phyloP scores from a whole-genome alignment of 1,284 basidiomycete genomes.

The Irpex sp. region DNA sequence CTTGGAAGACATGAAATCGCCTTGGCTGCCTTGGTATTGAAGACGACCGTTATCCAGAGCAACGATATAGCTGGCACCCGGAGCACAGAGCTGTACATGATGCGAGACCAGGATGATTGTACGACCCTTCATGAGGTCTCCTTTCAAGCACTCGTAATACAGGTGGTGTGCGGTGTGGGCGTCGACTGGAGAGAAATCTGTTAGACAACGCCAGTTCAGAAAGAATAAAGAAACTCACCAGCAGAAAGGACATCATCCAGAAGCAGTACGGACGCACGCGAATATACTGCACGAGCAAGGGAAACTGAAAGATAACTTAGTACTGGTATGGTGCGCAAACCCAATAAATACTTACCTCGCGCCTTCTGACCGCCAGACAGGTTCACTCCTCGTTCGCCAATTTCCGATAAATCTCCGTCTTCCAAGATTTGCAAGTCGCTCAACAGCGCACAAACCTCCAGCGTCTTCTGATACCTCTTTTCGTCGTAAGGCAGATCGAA shows the following conservation, averaged over 20 bases:
- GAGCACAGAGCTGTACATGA: constrained; percentile 77
- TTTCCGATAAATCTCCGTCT: constrained; percentile 91
- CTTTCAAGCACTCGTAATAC: constrained; percentile 79
- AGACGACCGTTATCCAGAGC: constrained; percentile 87
- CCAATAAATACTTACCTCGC: constrained; percentile 48
- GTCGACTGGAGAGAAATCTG: constrained; percentile 48
- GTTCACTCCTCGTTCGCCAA: constrained; percentile 85
- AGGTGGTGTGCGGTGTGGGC: constrained; percentile 88
- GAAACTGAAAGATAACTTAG: constrained; percentile 50
- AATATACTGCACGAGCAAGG: constrained; percentile 92
- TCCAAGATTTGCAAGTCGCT: constrained; percentile 89
- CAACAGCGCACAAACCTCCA: constrained; percentile 69
- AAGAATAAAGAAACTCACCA: constrained; percentile 33
- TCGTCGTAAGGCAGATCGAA: constrained; percentile 84
- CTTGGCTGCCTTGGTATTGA: constrained; percentile 66
- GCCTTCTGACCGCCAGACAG: constrained; percentile 95
- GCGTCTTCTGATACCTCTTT: constrained; percentile 72
- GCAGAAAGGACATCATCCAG: constrained; percentile 88
- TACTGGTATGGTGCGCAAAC: background rate
- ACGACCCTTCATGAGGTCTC: constrained; percentile 76
- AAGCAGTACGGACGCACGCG: constrained; percentile 79
- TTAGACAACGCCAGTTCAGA: background rate
- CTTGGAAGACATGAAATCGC: constrained; percentile 63
- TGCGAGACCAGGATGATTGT: constrained; percentile 89
- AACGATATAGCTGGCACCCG: constrained; percentile 71